Percentiles rank a stretch among this genome's conserved stretches.
Conservation (phyloP, 2,329 filamentous ascomycete genomes). For the Venturia aucupariae region DNA sequence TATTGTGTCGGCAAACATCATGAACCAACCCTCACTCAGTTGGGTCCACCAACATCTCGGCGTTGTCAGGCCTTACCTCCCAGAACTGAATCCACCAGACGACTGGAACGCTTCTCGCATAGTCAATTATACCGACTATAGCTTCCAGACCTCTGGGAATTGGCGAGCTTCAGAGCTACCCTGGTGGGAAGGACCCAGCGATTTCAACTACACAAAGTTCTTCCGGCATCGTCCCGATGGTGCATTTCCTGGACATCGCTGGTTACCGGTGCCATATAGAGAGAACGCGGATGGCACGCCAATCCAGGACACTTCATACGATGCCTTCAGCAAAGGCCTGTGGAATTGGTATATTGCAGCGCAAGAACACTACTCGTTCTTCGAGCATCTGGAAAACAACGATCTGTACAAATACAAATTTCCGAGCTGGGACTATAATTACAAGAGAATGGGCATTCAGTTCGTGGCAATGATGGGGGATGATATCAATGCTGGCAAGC, state of each 20-base stretch:
- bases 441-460: constrained; percentile 43
- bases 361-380: constrained; percentile 35
- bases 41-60: constrained; percentile 47
- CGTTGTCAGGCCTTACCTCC: constrained; percentile 45
- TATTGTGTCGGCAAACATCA: constrained; percentile 46
- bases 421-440: constrained; percentile 38
- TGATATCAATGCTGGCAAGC: constrained; percentile 38
- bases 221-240: constrained; percentile 23
- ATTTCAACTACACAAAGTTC: constrained; percentile 19
- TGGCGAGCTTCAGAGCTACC: constrained; percentile 36
- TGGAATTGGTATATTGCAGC: constrained; percentile 42
- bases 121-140: not conserved
- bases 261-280: constrained; percentile 35
- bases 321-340: constrained; percentile 35
- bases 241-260: constrained; percentile 36
- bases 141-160: constrained; percentile 1
- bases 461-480: constrained; percentile 46
- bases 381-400: constrained; percentile 20
- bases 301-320: constrained; percentile 41
- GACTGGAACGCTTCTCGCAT: not conserved
- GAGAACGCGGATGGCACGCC: constrained; percentile 36
- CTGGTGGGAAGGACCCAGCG: constrained; percentile 22
- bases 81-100: constrained; percentile 30
- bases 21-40: constrained; percentile 47
- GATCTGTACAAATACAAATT: constrained; percentile 20